phyloP scores from a whole-genome alignment of 2,329 filamentous ascomycete species.

The Fusarium miscanthi region DNA sequence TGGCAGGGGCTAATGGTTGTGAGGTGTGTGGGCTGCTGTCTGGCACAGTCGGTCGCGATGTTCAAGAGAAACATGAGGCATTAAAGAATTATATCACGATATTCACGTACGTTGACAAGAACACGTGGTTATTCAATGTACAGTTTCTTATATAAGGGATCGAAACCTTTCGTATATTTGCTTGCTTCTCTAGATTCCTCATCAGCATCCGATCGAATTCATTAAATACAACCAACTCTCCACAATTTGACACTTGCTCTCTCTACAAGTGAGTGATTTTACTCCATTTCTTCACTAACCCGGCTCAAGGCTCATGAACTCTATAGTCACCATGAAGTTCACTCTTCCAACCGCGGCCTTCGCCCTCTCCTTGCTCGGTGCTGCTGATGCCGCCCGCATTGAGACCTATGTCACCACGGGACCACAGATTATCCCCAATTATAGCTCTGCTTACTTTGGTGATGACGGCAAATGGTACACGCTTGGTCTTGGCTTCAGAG shows the following conservation, averaged over 20 bases:
- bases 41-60: background rate
- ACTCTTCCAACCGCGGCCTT: background rate
- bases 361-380: background rate
- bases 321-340: background rate
- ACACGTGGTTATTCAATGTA: background rate
- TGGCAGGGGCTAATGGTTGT: no score
- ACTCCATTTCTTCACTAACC: rapidly evolving
- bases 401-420: background rate
- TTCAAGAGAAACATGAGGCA: background rate
- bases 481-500: background rate
- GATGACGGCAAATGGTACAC: rapidly evolving
- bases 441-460: rapidly evolving
- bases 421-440: rapidly evolving
- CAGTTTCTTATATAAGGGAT: background rate
- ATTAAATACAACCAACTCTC: rapidly evolving
- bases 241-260: rapidly evolving
- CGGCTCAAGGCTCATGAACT: background rate
- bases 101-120: background rate
- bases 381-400: background rate
- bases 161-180: background rate
- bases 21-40: background rate
- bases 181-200: background rate
- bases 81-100: background rate
- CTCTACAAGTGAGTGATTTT: background rate
- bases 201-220: no score